Conservation (phyloP, 208 protist genomes). For the Leishmania amazonensis region DNA sequence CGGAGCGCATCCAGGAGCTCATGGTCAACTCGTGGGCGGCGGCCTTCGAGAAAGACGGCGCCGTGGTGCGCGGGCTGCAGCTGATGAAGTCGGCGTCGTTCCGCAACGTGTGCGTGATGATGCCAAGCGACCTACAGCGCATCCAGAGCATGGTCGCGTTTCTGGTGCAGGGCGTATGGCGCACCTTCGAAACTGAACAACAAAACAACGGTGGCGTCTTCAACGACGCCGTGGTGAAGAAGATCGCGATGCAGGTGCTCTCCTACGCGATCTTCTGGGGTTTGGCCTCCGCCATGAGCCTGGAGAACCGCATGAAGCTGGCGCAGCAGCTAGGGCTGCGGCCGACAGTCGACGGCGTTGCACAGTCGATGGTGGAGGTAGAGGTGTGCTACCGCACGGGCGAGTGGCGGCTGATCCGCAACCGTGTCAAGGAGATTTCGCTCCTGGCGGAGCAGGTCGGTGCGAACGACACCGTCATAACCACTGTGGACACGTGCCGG, state of each 20-base stretch:
- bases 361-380: constrained; percentile 78
- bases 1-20: constrained; percentile 83
- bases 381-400: constrained; percentile 79
- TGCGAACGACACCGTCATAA: constrained; percentile 96
- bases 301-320: constrained; percentile 64
- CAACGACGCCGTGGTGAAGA: constrained; percentile 15
- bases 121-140: constrained; percentile 86
- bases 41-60: constrained; percentile 81
- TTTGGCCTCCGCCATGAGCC: constrained; percentile 80
- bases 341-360: constrained; percentile 31
- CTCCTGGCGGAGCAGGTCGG: constrained; percentile 93
- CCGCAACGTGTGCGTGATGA: constrained; percentile 94
- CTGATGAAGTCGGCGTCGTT: constrained; percentile 58
- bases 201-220: constrained; percentile 45
- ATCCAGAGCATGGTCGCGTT: constrained; percentile 94
- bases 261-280: constrained; percentile 96
- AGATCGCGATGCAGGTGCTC: constrained; percentile 51
- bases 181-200: constrained; percentile 91
- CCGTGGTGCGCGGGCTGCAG: constrained; percentile 83
- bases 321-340: constrained; percentile 56
- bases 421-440: constrained; percentile 80
- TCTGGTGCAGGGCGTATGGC: constrained; percentile 88
- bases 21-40: constrained; percentile 79
- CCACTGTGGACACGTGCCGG: constrained; percentile 98
- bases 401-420: constrained; percentile 77